These are phyloP conservation scores for Hyaloscypha hepaticicola DNA, from an alignment of 495 filamentous ascomycete genomes.

Conservation along the genomic window DNA sequence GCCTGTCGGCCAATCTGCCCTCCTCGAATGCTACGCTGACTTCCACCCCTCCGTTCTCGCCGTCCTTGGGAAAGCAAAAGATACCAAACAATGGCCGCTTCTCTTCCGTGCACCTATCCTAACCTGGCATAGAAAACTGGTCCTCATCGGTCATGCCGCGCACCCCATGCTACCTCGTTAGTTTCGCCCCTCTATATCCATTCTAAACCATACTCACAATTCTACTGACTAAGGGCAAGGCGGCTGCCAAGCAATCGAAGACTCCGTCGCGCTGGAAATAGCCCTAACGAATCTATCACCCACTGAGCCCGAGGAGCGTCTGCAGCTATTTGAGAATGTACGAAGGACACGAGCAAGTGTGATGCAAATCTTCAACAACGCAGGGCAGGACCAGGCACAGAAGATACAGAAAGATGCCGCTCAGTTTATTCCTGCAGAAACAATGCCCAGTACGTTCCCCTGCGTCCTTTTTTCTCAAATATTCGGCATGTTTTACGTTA, in stretches of 20 bases:
- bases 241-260: background rate
- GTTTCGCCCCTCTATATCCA: background rate
- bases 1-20: constrained; percentile 26
- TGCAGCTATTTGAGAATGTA: constrained; percentile 52
- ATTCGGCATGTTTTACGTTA: background rate
- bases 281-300: too few relatives aligned
- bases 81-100: constrained; percentile 56
- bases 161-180: background rate
- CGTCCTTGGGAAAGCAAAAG: constrained; percentile 46
- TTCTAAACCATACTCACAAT: background rate
- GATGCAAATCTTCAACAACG: constrained; percentile 49
- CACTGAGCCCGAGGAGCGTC: constrained; percentile 36
- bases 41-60: constrained; percentile 43
- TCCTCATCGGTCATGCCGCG: constrained; percentile 55
- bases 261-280: background rate
- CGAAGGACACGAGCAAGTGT: constrained; percentile 50
- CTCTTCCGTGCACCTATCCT: constrained; percentile 54
- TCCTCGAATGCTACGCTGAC: constrained; percentile 44
- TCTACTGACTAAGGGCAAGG: background rate
- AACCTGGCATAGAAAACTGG: constrained; percentile 51
- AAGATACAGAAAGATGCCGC: constrained; percentile 28
- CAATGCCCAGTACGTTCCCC: constrained; percentile 27
- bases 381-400: constrained; percentile 30
- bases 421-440: constrained; percentile 26
- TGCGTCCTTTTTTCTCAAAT: too few relatives aligned